A percentile compares a stretch with the other conserved stretches of the same genome.
Conservation (phyloP, 352 stramenopile genomes). For the Pythium phragmiticola region DNA sequence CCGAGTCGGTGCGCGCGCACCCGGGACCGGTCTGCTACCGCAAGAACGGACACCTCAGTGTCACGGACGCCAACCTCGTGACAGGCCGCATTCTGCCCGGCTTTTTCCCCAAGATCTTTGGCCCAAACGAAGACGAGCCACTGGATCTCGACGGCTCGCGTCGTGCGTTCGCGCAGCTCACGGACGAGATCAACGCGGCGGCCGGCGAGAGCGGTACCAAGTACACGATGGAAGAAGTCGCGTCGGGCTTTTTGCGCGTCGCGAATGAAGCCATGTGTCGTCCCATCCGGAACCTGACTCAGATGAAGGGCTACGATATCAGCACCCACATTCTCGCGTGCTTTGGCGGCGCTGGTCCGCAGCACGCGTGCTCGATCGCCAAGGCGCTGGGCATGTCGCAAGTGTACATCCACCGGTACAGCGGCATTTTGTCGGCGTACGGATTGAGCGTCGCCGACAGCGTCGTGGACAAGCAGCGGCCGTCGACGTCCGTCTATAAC, state of each 20-base stretch:
- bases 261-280: conserved; percentile 99
- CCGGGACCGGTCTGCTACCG: conserved; percentile 97
- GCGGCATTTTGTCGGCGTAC: conserved; percentile 97
- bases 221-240: conserved; percentile 93
- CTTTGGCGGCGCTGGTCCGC: conserved; percentile 97
- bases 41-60: conserved; percentile 95
- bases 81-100: conserved; percentile 96
- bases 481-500: conserved; percentile 70
- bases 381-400: conserved; percentile 96
- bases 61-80: conserved; percentile 99
- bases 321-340: conserved; percentile 95
- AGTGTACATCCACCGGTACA: conserved; percentile 98
- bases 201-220: conserved; percentile 48
- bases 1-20: conserved; percentile 96
- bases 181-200: conserved; percentile 81
- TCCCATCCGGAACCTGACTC: conserved; percentile 98
- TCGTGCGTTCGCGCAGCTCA: conserved; percentile 90
- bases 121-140: conserved; percentile 95
- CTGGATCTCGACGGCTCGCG: conserved; percentile 95
- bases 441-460: conserved; percentile 96
- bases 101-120: conserved; percentile 99
- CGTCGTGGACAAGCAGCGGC: conserved; percentile 96
- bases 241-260: conserved; percentile 97
- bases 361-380: conserved; percentile 97
- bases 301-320: conserved; percentile 98